Base-by-base conservation (phyloP, 1,139 yeast species). In the Candida sp. region DNA sequence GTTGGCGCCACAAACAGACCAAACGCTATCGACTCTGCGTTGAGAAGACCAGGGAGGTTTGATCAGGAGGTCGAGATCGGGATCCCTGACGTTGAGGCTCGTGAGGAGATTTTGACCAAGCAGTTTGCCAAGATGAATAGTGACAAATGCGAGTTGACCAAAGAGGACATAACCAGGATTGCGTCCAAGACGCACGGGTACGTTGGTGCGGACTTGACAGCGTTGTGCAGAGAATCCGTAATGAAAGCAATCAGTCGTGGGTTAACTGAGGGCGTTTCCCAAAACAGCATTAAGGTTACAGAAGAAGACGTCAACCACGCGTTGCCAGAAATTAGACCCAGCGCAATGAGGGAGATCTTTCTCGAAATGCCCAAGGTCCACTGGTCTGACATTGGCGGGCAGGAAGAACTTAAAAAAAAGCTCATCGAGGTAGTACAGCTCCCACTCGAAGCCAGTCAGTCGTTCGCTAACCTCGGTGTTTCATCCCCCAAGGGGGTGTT, bases 381-480 rank as follows among this genome's bases (percentile, higher is more conserved):
- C 57, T 94, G 99, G 99, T 73, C 84, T 11, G 99, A 96, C 69
- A 93, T 94, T 59, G 99, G 99, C 22, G 99, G 99, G 1, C 98
- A 94, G 67, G 86, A 87, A 23, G 86, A 83, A 22, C 77, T 94
- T 52, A 94, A 94, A 63, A 78, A 78, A 54, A 90, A 92, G 61
- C 79, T 94, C 58, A 81, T 81, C 37, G 99, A 94, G 64, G 96
- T 96, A 67, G 94, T 94, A 23, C 97, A 92, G 63, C 75, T 96
- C 62, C 99, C 99, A 0, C 71, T 96, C 35, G 88, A 88, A 52
- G 96, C 96, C 1, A 82, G 92, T 0, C 91, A 83, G 1, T 79
- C 96, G 0, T 94, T 94, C 66, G 75, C 75, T 27, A 75, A 81
- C 40, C 74, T 96, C 8, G 99, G 98, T 0, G 86, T 96, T 6